These are phyloP conservation scores for Penicillium arizonense DNA, from an alignment of 495 filamentous ascomycete species.

Conservation along the genomic window DNA sequence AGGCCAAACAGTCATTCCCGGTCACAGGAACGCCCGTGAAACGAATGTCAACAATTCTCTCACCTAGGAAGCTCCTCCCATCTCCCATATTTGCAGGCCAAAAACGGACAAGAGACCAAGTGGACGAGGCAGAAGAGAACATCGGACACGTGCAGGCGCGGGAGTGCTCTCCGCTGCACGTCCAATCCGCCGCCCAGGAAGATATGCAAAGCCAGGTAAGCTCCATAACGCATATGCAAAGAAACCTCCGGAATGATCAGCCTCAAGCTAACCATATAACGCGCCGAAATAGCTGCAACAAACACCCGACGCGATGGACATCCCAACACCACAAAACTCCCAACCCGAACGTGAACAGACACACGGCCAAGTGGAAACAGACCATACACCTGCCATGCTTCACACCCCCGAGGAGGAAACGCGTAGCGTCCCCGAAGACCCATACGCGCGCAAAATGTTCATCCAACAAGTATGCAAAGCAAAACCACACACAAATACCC, in stretches of 20 bases:
- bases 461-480: constrained; percentile 41
- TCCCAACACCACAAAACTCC: constrained; percentile 12
- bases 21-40: constrained; percentile 32
- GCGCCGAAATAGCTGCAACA: constrained; percentile 10
- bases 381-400: constrained; percentile 8
- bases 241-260: not conserved
- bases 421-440: constrained; percentile 30
- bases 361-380: constrained; percentile 14
- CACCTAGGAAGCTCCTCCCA: constrained; percentile 38
- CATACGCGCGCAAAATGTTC: constrained; percentile 40
- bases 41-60: constrained; percentile 26
- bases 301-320: constrained; percentile 23
- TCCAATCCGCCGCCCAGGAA: constrained; percentile 11
- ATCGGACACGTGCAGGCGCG: constrained; percentile 14
- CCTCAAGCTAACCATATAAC: constrained; percentile 13
- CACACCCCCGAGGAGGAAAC: constrained; percentile 9
- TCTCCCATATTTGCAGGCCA: constrained; percentile 42
- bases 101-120: constrained; percentile 43
- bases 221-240: not conserved
- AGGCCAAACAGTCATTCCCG: constrained; percentile 23
- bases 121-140: constrained; percentile 27
- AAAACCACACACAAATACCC: not conserved
- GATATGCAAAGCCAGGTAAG: constrained; percentile 26
- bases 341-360: constrained; percentile 19
- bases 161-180: constrained; percentile 9